Conservation (phyloP, 1,284 basidiomycete genomes). For the Chalciporus piperatoides region DNA sequence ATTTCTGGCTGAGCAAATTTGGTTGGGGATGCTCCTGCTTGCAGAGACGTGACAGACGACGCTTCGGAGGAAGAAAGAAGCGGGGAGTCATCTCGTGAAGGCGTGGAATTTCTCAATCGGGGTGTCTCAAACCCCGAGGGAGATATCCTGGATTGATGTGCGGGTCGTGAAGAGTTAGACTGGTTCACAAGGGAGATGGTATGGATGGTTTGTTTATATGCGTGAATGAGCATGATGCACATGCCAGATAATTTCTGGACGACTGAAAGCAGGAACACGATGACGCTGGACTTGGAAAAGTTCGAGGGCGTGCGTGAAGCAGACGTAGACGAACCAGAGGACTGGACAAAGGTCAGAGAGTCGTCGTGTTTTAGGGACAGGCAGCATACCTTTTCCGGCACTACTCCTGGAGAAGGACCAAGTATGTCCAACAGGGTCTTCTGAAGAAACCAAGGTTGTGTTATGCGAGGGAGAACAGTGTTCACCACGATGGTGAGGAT, state of each 20-base stretch:
- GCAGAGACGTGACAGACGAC: constrained; percentile 15
- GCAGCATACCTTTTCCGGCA: constrained; percentile 34
- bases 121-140: constrained; percentile 7
- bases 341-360: constrained; percentile 13
- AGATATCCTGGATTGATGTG: constrained; percentile 8
- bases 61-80: constrained; percentile 15
- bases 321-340: constrained; percentile 23
- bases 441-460: constrained; percentile 82
- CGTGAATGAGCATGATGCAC: constrained; percentile 61
- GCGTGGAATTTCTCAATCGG: constrained; percentile 8
- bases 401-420: constrained; percentile 38
- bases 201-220: constrained; percentile 60
- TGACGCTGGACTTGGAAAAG: constrained; percentile 54
- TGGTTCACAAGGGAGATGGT: constrained; percentile 67
- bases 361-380: neutral
- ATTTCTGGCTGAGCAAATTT: constrained; percentile 4
- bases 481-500: constrained; percentile 67
- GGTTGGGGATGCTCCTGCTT: constrained; percentile 12
- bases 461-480: constrained; percentile 62
- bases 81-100: constrained; percentile 2
- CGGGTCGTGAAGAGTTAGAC: constrained; percentile 27
- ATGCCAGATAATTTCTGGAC: constrained; percentile 67
- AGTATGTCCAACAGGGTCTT: constrained; percentile 59
- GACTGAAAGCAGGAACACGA: constrained; percentile 66
- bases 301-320: constrained; percentile 28